phyloP scores from a whole-genome alignment of 2,329 filamentous ascomycete genomes.

The Dothistroma pini region DNA sequence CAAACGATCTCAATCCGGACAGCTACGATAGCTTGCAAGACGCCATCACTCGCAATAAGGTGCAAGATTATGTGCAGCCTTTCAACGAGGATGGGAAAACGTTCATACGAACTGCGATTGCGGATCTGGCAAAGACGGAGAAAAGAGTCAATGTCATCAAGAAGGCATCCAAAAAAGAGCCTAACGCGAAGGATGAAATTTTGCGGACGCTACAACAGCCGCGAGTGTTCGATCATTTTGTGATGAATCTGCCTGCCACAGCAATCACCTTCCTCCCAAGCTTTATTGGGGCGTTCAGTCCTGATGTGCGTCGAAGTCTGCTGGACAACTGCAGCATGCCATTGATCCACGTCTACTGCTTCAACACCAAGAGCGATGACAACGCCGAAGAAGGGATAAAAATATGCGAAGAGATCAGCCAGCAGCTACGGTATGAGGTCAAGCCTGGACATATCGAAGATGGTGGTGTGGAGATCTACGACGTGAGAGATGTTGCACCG shows the following conservation, averaged over 20 bases:
- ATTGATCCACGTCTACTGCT: conserved; percentile 91
- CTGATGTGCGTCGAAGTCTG: conserved; percentile 23
- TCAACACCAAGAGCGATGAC: conserved; percentile 76
- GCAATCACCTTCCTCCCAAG: conserved; percentile 77
- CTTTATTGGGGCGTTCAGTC: conserved; percentile 74
- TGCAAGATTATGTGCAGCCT: conserved; percentile 65
- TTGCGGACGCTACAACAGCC: conserved; percentile 54
- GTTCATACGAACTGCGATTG: conserved; percentile 72
- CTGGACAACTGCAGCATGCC: conserved; percentile 54
- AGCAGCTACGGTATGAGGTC: conserved; percentile 58
- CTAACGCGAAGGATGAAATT: conserved; percentile 30
- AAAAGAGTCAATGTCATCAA: conserved; percentile 45
- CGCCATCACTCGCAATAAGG: conserved; percentile 74
- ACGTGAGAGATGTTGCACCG: conserved; percentile 83
- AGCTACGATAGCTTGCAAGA: conserved; percentile 69
- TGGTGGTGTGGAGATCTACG: conserved; percentile 53
- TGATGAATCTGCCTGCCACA: conserved; percentile 94
- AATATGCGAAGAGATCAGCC: conserved; percentile 64
- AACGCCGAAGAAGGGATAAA: conserved; percentile 58
- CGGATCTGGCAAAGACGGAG: conserved; percentile 52
- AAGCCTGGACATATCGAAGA: conserved; percentile 52
- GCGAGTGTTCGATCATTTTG: conserved; percentile 80
- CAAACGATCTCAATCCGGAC: conserved; percentile 94
- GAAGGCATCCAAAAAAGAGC: conserved; percentile 33
- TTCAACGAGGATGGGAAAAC: conserved; percentile 77